Evolutionary conservation across 352 stramenopile species (phyloP).

Genomic region (Pythium periplocum): DNA sequence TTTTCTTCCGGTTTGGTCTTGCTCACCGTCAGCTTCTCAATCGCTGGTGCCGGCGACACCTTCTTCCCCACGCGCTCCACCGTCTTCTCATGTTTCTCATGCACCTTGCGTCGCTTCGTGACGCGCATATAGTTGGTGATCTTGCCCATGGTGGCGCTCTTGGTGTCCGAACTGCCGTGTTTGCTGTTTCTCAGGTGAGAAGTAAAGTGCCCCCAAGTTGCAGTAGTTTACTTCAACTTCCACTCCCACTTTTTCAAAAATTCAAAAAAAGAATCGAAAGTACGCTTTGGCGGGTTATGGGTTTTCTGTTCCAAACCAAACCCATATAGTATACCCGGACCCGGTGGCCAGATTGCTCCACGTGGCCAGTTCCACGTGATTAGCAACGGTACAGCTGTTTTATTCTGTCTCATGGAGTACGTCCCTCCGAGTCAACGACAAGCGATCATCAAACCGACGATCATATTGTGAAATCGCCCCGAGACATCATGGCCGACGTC

Average conservation of each 20-base stretch:
- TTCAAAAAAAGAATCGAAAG: too few relatives aligned
- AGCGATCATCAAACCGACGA: too few relatives aligned
- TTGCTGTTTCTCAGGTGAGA: not conserved
- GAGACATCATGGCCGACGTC: conserved; percentile 43
- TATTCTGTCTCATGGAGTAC: conserved; percentile 8
- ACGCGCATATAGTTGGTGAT: conserved; percentile 68
- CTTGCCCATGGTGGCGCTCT: conserved; percentile 34
- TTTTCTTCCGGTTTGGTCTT: conserved; percentile 9
- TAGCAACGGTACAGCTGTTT: not conserved
- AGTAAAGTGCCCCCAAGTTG: not conserved
- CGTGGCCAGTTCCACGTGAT: not conserved
- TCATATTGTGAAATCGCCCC: too few relatives aligned
- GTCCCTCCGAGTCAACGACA: not conserved
- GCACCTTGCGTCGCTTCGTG: conserved; percentile 46
- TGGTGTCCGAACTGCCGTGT: not conserved
- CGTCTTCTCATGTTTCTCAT: conserved; percentile 22
- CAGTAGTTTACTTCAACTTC: too few relatives aligned
- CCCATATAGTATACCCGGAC: too few relatives aligned
- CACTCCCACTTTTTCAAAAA: too few relatives aligned
- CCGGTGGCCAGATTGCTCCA: not conserved
- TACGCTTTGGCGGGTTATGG: too few relatives aligned
- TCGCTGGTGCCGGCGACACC: conserved; percentile 4
- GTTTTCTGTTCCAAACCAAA: too few relatives aligned
- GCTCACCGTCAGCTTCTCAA: conserved; percentile 5
- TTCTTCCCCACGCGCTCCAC: conserved; percentile 6